phyloP scores from a whole-genome alignment of 2,329 filamentous ascomycete genomes.

The Neopestalotiopsis clavispora region DNA sequence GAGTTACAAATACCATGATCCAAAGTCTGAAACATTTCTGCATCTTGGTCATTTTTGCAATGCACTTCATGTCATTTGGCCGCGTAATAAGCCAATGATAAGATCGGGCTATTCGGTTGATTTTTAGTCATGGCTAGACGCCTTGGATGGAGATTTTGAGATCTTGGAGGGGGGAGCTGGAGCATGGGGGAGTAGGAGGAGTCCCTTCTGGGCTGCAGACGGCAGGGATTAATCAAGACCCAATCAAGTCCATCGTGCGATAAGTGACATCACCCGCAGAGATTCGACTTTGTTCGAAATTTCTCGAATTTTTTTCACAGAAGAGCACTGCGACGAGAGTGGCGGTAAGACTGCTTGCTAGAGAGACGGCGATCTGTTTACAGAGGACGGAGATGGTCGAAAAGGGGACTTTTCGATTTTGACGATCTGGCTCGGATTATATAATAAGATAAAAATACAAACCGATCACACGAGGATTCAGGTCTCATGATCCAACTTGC shows the following conservation, averaged over 20 bases:
- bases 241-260: neutral
- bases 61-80: conserved; percentile 5
- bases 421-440: neutral
- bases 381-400: neutral
- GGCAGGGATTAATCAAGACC: neutral
- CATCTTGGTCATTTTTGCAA: neutral
- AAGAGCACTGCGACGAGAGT: neutral
- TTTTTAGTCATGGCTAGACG: conserved; percentile 11
- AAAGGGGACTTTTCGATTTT: neutral
- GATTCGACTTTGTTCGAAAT: neutral
- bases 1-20: neutral
- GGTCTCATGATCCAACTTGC: conserved; percentile 9
- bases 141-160: neutral
- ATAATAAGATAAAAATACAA: neutral
- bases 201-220: neutral
- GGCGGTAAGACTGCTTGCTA: neutral
- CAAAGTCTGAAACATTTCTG: neutral
- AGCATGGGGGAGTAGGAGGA: neutral
- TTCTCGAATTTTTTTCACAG: neutral
- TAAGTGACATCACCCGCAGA: conserved; percentile 8
- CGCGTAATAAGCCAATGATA: conserved; percentile 13
- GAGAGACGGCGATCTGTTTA: neutral
- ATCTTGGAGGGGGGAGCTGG: neutral
- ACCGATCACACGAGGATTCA: neutral
- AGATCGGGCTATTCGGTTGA: neutral